Percentiles rank a stretch among this genome's conserved stretches.
phyloP scores from a whole-genome alignment of 2,329 filamentous ascomycete genomes.

The Lasiodiplodia sp. region DNA sequence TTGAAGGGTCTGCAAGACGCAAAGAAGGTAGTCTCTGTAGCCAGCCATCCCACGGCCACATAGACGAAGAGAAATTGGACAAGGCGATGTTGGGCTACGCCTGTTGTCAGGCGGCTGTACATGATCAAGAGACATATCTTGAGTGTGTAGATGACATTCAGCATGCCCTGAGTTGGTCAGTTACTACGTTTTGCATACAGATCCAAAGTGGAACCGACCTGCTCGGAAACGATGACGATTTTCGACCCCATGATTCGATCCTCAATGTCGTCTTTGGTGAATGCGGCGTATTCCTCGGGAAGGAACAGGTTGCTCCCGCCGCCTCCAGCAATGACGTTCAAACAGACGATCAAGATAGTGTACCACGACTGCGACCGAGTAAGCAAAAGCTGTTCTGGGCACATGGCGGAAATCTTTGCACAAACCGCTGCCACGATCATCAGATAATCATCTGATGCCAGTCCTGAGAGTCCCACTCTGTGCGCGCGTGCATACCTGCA shows the following conservation, averaged over 20 bases:
- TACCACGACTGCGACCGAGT: conserved; percentile 37
- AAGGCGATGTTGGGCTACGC: conserved; percentile 36
- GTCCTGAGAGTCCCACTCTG: conserved; percentile 34
- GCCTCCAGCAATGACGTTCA: conserved; percentile 51
- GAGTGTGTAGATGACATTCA: conserved; percentile 61
- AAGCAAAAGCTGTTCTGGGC: not conserved
- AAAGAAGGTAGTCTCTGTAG: conserved; percentile 64
- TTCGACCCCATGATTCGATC: conserved; percentile 55
- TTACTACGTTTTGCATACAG: not conserved
- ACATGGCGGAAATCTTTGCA: not conserved
- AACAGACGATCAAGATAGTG: conserved; percentile 50
- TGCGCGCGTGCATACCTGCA: conserved; percentile 36
- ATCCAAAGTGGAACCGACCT: conserved; percentile 39
- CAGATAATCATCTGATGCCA: conserved; percentile 39
- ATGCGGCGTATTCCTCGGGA: conserved; percentile 44
- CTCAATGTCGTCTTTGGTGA: conserved; percentile 48
- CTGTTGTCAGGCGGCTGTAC: conserved; percentile 57
- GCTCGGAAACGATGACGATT: conserved; percentile 54
- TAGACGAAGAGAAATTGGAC: conserved; percentile 61
- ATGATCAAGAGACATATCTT: conserved; percentile 66
- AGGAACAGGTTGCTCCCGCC: conserved; percentile 54
- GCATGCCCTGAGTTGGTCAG: conserved; percentile 60
- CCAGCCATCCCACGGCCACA: conserved; percentile 55
- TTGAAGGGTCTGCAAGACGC: conserved; percentile 60
- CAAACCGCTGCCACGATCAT: conserved; percentile 35